Conservation (phyloP, 1,284 basidiomycete genomes). For the Prillingera fragicola region DNA sequence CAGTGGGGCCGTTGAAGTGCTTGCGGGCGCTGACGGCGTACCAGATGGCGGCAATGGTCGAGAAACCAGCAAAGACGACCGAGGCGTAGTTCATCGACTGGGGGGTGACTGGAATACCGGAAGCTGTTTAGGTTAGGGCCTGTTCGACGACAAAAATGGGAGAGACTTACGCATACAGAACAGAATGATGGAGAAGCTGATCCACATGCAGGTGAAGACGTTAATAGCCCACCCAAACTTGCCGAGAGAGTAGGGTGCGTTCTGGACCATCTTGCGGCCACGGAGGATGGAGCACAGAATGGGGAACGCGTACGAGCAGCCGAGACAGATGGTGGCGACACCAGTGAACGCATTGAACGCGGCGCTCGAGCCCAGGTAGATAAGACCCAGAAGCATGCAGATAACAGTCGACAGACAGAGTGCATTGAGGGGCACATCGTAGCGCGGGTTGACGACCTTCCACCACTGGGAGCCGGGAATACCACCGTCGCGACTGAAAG, state of each 20-base stretch:
- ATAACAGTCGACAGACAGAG: constrained; percentile 46
- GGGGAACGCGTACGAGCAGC: constrained; percentile 45
- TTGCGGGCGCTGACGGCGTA: constrained; percentile 51
- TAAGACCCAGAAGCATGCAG: constrained; percentile 47
- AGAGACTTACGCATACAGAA: constrained; percentile 19
- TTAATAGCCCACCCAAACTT: constrained; percentile 45
- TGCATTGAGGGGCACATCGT: constrained; percentile 47
- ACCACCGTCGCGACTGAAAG: constrained; percentile 49
- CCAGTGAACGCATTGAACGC: constrained; percentile 46
- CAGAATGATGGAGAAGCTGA: constrained; percentile 17
- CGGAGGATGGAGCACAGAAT: constrained; percentile 45
- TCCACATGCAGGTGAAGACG: constrained; percentile 18
- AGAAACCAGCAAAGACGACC: constrained; percentile 60
- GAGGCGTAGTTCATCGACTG: constrained; percentile 51
- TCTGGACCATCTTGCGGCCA: constrained; percentile 38
- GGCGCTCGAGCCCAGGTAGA: constrained; percentile 43
- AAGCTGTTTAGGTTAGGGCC: constrained; percentile 28
- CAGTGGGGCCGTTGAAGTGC: constrained; percentile 38
- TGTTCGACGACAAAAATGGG: constrained; percentile 26
- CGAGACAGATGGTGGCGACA: constrained; percentile 41
- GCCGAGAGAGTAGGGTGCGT: constrained; percentile 40
- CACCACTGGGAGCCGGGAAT: constrained; percentile 44
- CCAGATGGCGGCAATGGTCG: constrained; percentile 55
- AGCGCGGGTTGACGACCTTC: constrained; percentile 38
- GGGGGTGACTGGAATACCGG: constrained; percentile 32